Evolutionary conservation across 75 land plant species (phyloP), one percentile per base, ranked within the genome.

Genomic region (Gnetum montanum): DNA sequence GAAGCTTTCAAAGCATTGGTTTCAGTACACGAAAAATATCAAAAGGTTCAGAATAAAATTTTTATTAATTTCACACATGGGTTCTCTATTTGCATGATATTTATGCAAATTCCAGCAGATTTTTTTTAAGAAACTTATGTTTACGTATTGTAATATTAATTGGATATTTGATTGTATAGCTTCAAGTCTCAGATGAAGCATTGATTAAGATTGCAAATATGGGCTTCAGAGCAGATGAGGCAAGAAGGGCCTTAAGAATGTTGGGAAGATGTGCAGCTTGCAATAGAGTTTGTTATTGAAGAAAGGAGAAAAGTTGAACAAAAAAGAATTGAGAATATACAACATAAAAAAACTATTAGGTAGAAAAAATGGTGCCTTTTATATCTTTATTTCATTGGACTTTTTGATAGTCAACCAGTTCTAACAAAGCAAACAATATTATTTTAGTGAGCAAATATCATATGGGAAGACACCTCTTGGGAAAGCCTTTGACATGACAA

Each of bases 141-240:
- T 8, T 15, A 8, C 34, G 8, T 19, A 53, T n/a, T n/a, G n/a
- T n/a, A 19, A 25, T 25, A 11, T 45, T 41, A 2, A 38, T 20
- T 57, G 30, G 44, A 45, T 26, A 7, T 35, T 33, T 61, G 15
- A 57, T 2, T 57, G 37, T 13, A 34, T 75, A 94, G 98, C 75
- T 94, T 49, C 85, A 90, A 71, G 80, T 94, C 11, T 61, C 91
- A 13, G 98, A 94, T 83, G 91, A 94, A 59, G 68, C 84, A 46
- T 68, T 94, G 60, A 79, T 86, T 19, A 49, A 65, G 19, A 75
- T 94, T 22, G 77, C 84, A 53, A 65, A 72, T 54, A 85, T 94
- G 88, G 98, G 98, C 7, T 94, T 79, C 66, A 77, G 65, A 31
- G 73, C 75, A 54, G 54, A 48, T 19, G 81, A 75, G 43, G 65